Percentiles rank a stretch among this genome's conserved stretches.
Conservation (phyloP, 2,329 filamentous ascomycete genomes). For the Cladosporium sphaerospermum region DNA sequence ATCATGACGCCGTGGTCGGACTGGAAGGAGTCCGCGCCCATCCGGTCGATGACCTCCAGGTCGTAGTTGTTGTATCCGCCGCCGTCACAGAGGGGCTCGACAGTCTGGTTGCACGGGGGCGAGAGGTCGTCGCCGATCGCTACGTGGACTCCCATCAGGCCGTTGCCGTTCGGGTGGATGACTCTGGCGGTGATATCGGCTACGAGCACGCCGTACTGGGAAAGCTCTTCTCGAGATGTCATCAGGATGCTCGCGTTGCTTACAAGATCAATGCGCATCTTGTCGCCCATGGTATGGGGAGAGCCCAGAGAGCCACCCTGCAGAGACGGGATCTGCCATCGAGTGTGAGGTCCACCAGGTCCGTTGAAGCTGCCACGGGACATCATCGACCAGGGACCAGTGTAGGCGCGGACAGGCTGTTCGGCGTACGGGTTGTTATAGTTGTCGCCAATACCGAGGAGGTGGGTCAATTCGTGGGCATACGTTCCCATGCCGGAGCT, state of each 20-base stretch:
- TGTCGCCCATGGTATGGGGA: constrained; percentile 49
- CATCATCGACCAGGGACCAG: constrained; percentile 50
- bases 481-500: constrained; percentile 49
- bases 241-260: constrained; percentile 39
- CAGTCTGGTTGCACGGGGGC: constrained; percentile 37
- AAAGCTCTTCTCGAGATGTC: constrained; percentile 40
- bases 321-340: constrained; percentile 48
- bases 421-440: constrained; percentile 49
- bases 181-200: constrained; percentile 44
- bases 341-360: constrained; percentile 47
- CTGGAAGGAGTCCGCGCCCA: constrained; percentile 49
- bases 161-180: constrained; percentile 32
- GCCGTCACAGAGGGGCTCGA: constrained; percentile 47
- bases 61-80: constrained; percentile 48
- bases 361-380: constrained; percentile 49
- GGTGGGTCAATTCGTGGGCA: constrained; percentile 48
- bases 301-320: constrained; percentile 47
- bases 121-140: constrained; percentile 42
- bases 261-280: constrained; percentile 46
- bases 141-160: constrained; percentile 45
- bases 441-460: constrained; percentile 50
- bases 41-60: constrained; percentile 48
- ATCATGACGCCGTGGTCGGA: constrained; percentile 50
- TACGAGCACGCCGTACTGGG: constrained; percentile 39
- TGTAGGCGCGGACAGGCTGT: constrained; percentile 43